phyloP scores from a whole-genome alignment of 2,329 filamentous ascomycete species.

The Pestalotiopsis sp. region DNA sequence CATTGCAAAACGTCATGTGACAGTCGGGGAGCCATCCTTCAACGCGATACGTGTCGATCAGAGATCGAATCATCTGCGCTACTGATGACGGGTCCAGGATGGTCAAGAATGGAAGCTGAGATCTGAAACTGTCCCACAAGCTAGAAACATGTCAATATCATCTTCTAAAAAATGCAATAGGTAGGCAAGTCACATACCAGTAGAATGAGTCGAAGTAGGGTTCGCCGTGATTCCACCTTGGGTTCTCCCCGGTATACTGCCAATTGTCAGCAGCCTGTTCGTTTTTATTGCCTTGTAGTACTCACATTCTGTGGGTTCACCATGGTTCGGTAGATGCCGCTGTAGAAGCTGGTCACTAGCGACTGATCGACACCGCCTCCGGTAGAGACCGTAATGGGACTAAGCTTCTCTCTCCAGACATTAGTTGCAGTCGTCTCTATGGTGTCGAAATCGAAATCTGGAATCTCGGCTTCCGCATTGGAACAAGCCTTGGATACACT shows the following conservation, averaged over 20 bases:
- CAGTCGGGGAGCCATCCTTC: conserved; percentile 76
- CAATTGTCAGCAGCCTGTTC: neutral
- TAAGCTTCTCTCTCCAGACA: conserved; percentile 65
- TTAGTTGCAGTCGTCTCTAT: conserved; percentile 54
- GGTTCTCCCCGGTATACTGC: conserved; percentile 71
- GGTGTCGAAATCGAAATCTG: conserved; percentile 64
- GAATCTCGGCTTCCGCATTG: conserved; percentile 72
- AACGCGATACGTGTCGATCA: conserved; percentile 73
- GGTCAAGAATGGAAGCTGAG: conserved; percentile 70
- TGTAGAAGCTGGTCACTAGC: conserved; percentile 68
- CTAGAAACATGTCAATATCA: conserved; percentile 25
- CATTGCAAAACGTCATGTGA: conserved; percentile 75
- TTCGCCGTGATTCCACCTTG: conserved; percentile 65
- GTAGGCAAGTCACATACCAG: too few species aligned
- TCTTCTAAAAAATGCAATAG: neutral
- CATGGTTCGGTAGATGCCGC: conserved; percentile 72
- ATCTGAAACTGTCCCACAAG: conserved; percentile 74
- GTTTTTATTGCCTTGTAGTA: neutral
- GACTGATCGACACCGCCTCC: conserved; percentile 54
- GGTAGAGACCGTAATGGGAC: conserved; percentile 57
- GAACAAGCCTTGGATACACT: conserved; percentile 66
- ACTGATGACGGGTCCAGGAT: conserved; percentile 68
- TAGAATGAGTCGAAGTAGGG: conserved; percentile 80
- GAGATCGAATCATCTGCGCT: conserved; percentile 68
- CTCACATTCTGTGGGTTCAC: conserved; percentile 68